Percentiles rank a stretch among this genome's conserved stretches.
These are phyloP conservation scores for Exophiala lecanii-corni DNA, from an alignment of 2,329 filamentous ascomycete species.

Conservation along the genomic window DNA sequence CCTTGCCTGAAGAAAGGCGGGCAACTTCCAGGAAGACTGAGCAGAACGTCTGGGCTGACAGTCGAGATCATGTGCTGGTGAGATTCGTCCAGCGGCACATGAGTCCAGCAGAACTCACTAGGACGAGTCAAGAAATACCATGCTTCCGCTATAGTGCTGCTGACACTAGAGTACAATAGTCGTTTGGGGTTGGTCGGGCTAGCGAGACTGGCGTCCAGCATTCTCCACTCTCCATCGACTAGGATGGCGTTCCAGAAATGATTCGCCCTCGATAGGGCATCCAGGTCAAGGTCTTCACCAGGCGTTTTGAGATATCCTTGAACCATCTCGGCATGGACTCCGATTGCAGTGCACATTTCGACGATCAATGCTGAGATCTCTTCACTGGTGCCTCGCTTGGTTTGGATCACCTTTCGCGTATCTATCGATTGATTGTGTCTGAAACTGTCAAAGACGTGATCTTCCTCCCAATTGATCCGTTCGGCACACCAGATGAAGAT, in stretches of 20 bases:
- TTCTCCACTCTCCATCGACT: conserved; percentile 90
- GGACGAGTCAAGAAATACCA: conserved; percentile 95
- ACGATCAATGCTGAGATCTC: conserved; percentile 83
- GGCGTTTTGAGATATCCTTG: conserved; percentile 87
- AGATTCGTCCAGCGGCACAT: conserved; percentile 78
- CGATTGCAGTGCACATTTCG: conserved; percentile 91
- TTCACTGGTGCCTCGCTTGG: conserved; percentile 76
- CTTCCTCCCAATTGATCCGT: conserved; percentile 91
- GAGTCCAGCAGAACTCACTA: conserved; percentile 88
- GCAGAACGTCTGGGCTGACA: conserved; percentile 75
- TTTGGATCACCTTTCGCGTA: conserved; percentile 75
- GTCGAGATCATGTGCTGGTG: conserved; percentile 93
- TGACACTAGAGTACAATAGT: conserved; percentile 67
- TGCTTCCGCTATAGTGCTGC: conserved; percentile 66
- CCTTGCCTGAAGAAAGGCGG: conserved; percentile 82
- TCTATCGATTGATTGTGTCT: conserved; percentile 49
- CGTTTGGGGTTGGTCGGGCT: conserved; percentile 85
- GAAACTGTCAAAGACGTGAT: conserved; percentile 66
- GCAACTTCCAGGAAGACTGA: conserved; percentile 80
- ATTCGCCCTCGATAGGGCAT: conserved; percentile 78
- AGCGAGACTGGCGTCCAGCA: conserved; percentile 90
- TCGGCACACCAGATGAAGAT: conserved; percentile 99
- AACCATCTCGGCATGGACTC: conserved; percentile 80
- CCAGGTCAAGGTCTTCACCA: conserved; percentile 75
- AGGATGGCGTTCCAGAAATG: conserved; percentile 98